phyloP scores from a whole-genome alignment of 495 filamentous ascomycete genomes.

The Amniculicola lignicola region DNA sequence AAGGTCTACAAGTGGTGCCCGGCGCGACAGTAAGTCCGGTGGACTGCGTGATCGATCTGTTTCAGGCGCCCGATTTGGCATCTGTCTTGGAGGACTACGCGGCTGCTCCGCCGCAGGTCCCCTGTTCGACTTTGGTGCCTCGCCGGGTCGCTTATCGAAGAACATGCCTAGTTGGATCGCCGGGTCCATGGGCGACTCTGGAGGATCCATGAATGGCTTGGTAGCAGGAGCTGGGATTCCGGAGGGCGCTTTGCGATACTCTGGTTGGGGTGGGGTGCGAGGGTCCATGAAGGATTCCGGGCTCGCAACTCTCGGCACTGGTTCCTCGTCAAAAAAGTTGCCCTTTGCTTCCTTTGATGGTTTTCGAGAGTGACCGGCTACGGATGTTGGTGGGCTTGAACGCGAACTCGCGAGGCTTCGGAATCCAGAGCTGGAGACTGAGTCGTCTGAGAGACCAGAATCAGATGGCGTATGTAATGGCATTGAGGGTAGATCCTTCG shows the following conservation, averaged over 20 bases:
- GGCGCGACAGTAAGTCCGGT: too few relatives aligned
- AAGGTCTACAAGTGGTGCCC: too few relatives aligned
- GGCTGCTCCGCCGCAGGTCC: slow-evolving; percentile 3
- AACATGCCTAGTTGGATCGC: slow-evolving; percentile 48
- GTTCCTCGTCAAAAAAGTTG: slow-evolving; percentile 11
- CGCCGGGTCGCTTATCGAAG: slow-evolving; percentile 26
- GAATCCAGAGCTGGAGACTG: slow-evolving; percentile 55
- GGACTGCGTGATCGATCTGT: too few relatives aligned
- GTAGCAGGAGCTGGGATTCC: slow-evolving; percentile 10
- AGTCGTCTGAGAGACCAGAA: slow-evolving; percentile 68
- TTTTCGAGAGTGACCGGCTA: slow-evolving; percentile 22
- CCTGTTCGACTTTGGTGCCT: slow-evolving; percentile 32
- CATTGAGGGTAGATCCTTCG: slow-evolving; percentile 44
- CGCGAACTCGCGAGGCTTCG: slow-evolving; percentile 65
- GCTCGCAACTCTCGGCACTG: slow-evolving; percentile 18
- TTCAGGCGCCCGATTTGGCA: too few relatives aligned
- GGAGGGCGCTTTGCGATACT: slow-evolving; percentile 14
- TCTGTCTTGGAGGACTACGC: slow-evolving; percentile 7
- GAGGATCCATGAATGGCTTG: slow-evolving; percentile 20
- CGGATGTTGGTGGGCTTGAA: slow-evolving; percentile 56
- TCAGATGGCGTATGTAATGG: slow-evolving; percentile 62
- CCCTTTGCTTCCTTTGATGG: slow-evolving; percentile 12
- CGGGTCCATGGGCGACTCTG: slow-evolving; percentile 62
- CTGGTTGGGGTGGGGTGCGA: background rate
- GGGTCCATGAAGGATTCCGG: slow-evolving; percentile 13